Base-by-base conservation (phyloP, 1,139 yeast genomes). In the Hansenula sp. region DNA sequence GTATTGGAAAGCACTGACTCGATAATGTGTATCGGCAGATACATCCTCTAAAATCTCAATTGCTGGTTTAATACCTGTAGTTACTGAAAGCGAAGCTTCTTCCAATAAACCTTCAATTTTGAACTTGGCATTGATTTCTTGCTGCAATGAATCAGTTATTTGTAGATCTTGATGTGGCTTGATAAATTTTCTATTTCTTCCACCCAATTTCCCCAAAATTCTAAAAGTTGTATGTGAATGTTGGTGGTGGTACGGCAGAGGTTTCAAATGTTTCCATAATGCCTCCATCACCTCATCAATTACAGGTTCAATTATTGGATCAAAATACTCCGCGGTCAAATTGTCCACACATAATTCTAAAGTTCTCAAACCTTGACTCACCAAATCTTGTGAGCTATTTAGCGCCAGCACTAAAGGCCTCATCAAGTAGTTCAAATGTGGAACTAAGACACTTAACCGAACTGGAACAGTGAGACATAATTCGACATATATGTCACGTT, bases 281-380 rank as follows among this genome's bases (percentile, higher is more conserved):
- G 97, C 96, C 28, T 84, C 81, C 89, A 90, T 86, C 2, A 94
- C 90, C 54, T 93, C 97, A 47, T 87, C 94, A 49, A 91, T 81
- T 1, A 90, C 97, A 0, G 99, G 98, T 57, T 90, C 98, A 49
- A 94, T 81, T 61, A 93, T 89, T 2, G 99, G 99, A 58, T 94
- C 99, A 62, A 94, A 90, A 63, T 90, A 94, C 57, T 91, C 96
- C 0, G 98, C 96, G 0, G 98, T 93, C 47, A 94, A 69, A 56
- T 94, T 94, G 59, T 94, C 99, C 25, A 94, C 96, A 59, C 99
- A 93, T n/a, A 93, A 73, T 58, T 94, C 99, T 47, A 94, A 76
- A 0, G 98, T 93, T 51, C 98, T 75, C 51, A 94, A 71, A 36
- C 99, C 99, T 66, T 93, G 99, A 46, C 93, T 83, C 1, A 91